Base-by-base conservation (phyloP, 371 early-diverging fungal genomes). In the Apophysomyces elegans region DNA sequence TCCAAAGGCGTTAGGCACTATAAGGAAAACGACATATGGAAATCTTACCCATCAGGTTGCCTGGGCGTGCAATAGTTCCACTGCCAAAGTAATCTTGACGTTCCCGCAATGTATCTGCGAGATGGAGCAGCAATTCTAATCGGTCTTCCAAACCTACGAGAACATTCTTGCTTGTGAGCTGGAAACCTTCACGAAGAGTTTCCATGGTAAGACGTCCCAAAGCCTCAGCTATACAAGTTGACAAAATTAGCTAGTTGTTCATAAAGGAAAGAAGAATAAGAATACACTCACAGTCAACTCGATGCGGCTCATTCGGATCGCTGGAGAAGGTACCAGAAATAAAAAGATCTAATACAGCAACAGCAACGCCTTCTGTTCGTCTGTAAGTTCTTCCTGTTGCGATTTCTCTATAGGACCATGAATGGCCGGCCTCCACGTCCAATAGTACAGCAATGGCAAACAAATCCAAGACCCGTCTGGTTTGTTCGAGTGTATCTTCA, bases 281-380 rank as follows among this genome's bases (percentile, higher is more conserved):
- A 26, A 21, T 13, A 41, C 8, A 44, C 67, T 70, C 78, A 82
- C 91, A 86, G 79, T 96, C 95, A 56, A 88, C 94, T 68, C 90
- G 92, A 76, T 87, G 86, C 61, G 88, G 85, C 18, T 86, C 84
- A 50, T 72, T 66, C 9, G 84, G 72, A 58, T 87, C 83, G 58
- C 86, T 83, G 14, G 95, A 95, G 63, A 96, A 94, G 12, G 77
- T 78, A 12, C 96, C 97, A 11, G 73, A 67, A 57, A 88, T 74
- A 76, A 94, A 96, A 89, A 95, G 88, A 62, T 92, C 88, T 65
- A 95, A 76, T 7, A 93, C 86, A 5, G 96, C 96, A 46, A 96
- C 74, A 6, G 92, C 97, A 63, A 96, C 76, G 0, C 96, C 97
- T 70, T 96, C 97, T 1, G 93, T 89, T 39, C 96, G 77, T 43